These are phyloP conservation scores for Agrostemma githago DNA, from an alignment of 148 eudicot genomes.

Conservation along the genomic window DNA sequence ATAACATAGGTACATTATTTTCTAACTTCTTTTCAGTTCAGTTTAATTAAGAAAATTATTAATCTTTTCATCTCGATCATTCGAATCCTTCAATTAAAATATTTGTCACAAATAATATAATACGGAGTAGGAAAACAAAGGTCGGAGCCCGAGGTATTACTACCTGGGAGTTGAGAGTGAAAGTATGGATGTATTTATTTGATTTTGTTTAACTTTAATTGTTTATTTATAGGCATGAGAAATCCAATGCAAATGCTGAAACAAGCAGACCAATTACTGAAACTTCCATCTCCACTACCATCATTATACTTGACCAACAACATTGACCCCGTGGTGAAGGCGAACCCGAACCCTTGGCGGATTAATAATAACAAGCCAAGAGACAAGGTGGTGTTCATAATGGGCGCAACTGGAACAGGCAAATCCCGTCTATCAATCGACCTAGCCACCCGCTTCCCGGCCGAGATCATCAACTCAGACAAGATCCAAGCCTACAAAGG, in stretches of 20 bases:
- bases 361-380: slow-evolving; percentile 12
- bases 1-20: too few relatives aligned
- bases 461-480: slow-evolving; percentile 77
- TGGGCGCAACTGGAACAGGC: slow-evolving; percentile 92
- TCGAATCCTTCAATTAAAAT: too few relatives aligned
- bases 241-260: slow-evolving; percentile 38
- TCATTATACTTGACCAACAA: slow-evolving; percentile 15
- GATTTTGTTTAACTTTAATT: too few relatives aligned
- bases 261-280: slow-evolving; percentile 40
- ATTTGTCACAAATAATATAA: too few relatives aligned
- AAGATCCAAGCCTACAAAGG: slow-evolving; percentile 81
- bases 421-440: slow-evolving; percentile 78
- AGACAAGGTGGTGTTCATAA: slow-evolving; percentile 68
- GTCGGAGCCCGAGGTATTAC: too few relatives aligned
- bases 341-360: slow-evolving; percentile 25
- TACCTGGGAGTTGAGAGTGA: too few relatives aligned
- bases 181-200: too few relatives aligned
- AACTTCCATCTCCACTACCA: slow-evolving; percentile 22
- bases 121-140: too few relatives aligned
- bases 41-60: too few relatives aligned
- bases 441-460: slow-evolving; percentile 48
- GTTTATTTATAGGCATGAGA: slow-evolving; percentile 18
- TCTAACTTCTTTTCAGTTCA: too few relatives aligned
- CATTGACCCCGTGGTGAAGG: neutral
- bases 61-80: too few relatives aligned